Evolutionary conservation across 1,284 basidiomycete species (phyloP).

Genomic region (Leccinum angustisporum): DNA sequence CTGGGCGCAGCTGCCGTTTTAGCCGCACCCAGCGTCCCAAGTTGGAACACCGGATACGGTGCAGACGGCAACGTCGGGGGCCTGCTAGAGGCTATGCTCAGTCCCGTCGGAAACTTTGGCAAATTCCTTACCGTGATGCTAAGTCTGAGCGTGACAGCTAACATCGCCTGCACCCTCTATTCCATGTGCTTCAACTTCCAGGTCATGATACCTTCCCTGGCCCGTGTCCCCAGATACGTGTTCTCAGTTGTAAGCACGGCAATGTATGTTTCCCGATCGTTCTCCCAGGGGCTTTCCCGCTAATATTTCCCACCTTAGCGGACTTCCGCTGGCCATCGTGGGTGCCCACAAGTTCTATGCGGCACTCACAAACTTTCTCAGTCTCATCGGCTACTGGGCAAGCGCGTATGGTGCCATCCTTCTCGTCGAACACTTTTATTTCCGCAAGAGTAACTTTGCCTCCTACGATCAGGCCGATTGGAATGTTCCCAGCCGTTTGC

Average conservation of each 20-base stretch:
- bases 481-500: conserved; percentile 56
- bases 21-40: conserved; percentile 59
- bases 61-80: conserved; percentile 65
- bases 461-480: conserved; percentile 55
- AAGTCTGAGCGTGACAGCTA: conserved; percentile 78
- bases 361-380: conserved; percentile 66
- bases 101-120: conserved; percentile 71
- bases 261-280: conserved; percentile 51
- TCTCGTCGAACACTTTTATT: conserved; percentile 62
- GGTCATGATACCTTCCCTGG: conserved; percentile 68
- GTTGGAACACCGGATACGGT: conserved; percentile 66
- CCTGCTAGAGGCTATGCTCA: conserved; percentile 74
- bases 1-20: conserved; percentile 72
- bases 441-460: conserved; percentile 51
- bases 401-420: conserved; percentile 59
- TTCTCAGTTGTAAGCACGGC: conserved; percentile 82
- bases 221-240: conserved; percentile 78
- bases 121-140: conserved; percentile 86
- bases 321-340: conserved; percentile 62
- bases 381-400: conserved; percentile 75
- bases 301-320: conserved; percentile 25
- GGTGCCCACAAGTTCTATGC: conserved; percentile 68
- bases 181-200: conserved; percentile 83
- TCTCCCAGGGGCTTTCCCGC: background rate
- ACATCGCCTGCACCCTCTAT: conserved; percentile 85